A percentile compares a stretch with the other conserved stretches of the same genome.
Conservation (phyloP, 805 yeast genomes). For the Nakazawaea sp. region DNA sequence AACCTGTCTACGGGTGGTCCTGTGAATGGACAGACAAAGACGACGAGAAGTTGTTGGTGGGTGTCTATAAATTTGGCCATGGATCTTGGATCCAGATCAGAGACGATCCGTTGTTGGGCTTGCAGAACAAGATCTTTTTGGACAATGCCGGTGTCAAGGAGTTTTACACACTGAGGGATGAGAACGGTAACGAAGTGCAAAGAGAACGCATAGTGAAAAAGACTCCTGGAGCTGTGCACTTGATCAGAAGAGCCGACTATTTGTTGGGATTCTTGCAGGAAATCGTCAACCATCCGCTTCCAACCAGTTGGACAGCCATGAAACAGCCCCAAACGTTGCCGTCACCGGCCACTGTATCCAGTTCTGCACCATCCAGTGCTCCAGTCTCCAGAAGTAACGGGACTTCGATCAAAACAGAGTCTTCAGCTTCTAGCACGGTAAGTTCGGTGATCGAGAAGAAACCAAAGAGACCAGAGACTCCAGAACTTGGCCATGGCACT, state of each 20-base stretch:
- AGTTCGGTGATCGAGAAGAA: background rate
- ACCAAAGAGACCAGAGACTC: no score
- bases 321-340: background rate
- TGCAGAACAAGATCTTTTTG: conserved; percentile 78
- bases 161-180: conserved; percentile 26
- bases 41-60: conserved; percentile 81
- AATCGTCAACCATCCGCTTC: conserved; percentile 1
- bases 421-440: background rate
- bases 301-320: background rate
- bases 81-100: conserved; percentile 93
- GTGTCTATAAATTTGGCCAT: conserved; percentile 88
- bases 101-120: conserved; percentile 88
- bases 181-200: conserved; percentile 17
- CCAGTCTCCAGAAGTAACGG: background rate
- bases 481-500: background rate
- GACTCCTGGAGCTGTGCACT: conserved; percentile 88
- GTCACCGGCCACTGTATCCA: background rate
- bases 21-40: conserved; percentile 80
- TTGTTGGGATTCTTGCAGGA: conserved; percentile 65
- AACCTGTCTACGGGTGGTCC: conserved; percentile 86
- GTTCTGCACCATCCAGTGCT: background rate
- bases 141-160: conserved; percentile 25
- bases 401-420: background rate
- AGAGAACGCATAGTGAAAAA: conserved; percentile 40
- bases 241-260: conserved; percentile 88